These are phyloP conservation scores for Vicia sativa DNA, from an alignment of 306 rosid genomes.

Conservation along the genomic window DNA sequence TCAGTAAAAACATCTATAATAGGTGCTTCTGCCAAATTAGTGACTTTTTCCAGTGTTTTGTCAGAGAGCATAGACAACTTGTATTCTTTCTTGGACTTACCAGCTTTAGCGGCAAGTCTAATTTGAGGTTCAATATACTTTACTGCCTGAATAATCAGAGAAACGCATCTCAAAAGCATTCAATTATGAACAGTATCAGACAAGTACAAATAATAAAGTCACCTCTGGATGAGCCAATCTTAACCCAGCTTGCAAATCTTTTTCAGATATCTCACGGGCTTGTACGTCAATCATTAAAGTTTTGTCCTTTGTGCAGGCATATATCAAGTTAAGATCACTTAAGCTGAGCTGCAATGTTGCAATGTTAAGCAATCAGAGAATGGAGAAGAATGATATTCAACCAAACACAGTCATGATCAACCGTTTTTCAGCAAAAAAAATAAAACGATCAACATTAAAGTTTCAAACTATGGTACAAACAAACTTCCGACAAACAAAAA, in stretches of 20 bases:
- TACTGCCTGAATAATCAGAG: constrained; percentile 65
- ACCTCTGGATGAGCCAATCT: constrained; percentile 96
- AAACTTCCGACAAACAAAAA: neutral
- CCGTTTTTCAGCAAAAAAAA: constrained; percentile 6
- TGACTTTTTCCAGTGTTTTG: constrained; percentile 74
- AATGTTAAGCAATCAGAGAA: constrained; percentile 36
- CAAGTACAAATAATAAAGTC: constrained; percentile 38
- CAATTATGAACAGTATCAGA: neutral
- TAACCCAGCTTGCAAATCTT: constrained; percentile 87
- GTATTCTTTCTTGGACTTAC: constrained; percentile 83
- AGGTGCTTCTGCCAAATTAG: constrained; percentile 71
- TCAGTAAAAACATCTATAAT: constrained; percentile 88
- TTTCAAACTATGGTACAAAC: constrained; percentile 13
- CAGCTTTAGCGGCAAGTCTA: constrained; percentile 85
- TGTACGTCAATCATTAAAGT: constrained; percentile 98
- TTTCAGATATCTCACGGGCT: constrained; percentile 90
- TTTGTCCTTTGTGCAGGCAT: constrained; percentile 93
- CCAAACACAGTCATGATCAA: constrained; percentile 3
- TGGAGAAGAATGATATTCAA: constrained; percentile 25
- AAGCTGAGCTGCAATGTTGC: constrained; percentile 70
- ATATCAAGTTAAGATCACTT: constrained; percentile 92
- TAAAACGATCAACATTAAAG: constrained; percentile 5
- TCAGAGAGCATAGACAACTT: constrained; percentile 85
- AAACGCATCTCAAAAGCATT: constrained; percentile 42
- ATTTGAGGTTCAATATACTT: constrained; percentile 95